Base-by-base conservation (phyloP, 495 filamentous ascomycete species). In the Penicillium cinerascens region DNA sequence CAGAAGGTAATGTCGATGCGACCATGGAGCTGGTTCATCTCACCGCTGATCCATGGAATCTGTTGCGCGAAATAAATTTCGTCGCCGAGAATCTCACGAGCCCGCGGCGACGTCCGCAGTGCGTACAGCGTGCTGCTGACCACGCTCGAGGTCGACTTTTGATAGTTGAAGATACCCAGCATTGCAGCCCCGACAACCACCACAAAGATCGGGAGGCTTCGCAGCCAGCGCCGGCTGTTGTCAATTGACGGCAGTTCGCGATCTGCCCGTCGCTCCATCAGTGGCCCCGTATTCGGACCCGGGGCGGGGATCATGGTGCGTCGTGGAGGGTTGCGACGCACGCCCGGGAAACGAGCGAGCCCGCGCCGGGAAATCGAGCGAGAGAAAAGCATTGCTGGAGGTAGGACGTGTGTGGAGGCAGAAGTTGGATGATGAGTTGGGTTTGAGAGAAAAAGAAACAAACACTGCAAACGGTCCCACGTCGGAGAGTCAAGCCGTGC, bases 121-220 rank as follows among this genome's bases (percentile, higher is more conserved):
- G 92, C 86, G 75, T 97, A 98, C 2, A 98, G 79, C 6, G 89
- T 92, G 40, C 87, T 88, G 51, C 79, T 83, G 4, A 96, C 89
- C 11, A 97, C 83, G 47, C 86, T 87, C 16, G 82, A 87, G 2
- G 87, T 89, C 2, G 83, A 80, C 65, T 96, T 96, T 63, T 98
- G 92, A 79, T 98, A 97, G 77, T 98, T 98, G 86, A 98, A 97
- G 67, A 96, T 93, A 39, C 83, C 88, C 35, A 93, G 73, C 53
- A 86, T 83, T 44, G 83, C 84, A 17, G 75, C 75, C 27, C 80
- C 80, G 46, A 92, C 76, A 41, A 84, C 69, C 37, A 76, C 51
- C 2, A 78, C 56, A 63, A 86, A 87, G 39, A 86, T 64, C 4
- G 84, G 84, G 4, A 85, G 54, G 0, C 81, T 82, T 9, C 66